phyloP scores from a whole-genome alignment of 768 basidiomycete genomes.

The Lactarius hengduanensis region DNA sequence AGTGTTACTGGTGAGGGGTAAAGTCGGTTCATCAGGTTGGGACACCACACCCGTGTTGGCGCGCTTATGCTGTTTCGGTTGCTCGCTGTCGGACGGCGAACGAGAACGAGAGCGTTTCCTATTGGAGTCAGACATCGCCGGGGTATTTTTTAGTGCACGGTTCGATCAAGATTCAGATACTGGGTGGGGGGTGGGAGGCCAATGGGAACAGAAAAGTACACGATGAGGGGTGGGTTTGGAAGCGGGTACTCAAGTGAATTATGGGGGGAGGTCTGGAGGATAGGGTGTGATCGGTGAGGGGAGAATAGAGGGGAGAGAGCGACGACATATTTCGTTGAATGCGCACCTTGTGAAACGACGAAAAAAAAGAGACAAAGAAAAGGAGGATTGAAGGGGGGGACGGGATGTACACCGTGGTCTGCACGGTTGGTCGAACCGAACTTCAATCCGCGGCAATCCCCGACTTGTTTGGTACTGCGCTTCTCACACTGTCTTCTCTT shows the following conservation, averaged over 20 bases:
- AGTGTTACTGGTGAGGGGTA: slow-evolving; percentile 45
- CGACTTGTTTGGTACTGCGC: not conserved
- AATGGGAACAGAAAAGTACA: slow-evolving; percentile 35
- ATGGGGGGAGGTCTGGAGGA: slow-evolving; percentile 30
- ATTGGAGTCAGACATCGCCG: slow-evolving; percentile 77
- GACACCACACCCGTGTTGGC: slow-evolving; percentile 74
- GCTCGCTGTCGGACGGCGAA: slow-evolving; percentile 77
- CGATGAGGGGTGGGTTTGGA: slow-evolving; percentile 29
- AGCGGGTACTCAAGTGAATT: slow-evolving; percentile 26
- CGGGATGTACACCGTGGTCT: not conserved
- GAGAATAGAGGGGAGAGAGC: slow-evolving; percentile 34
- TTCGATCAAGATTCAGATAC: slow-evolving; percentile 42
- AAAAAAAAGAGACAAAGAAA: slow-evolving; percentile 3
- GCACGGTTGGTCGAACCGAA: slow-evolving; percentile 13
- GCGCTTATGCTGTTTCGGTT: slow-evolving; percentile 79
- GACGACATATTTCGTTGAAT: slow-evolving; percentile 22
- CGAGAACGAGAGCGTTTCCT: slow-evolving; percentile 87
- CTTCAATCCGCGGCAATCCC: slow-evolving; percentile 14
- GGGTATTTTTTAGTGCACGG: slow-evolving; percentile 31
- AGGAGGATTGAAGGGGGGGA: slow-evolving; percentile 12
- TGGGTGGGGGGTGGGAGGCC: slow-evolving; percentile 34
- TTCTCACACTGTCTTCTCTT: slow-evolving; percentile 20
- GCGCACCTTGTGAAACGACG: slow-evolving; percentile 25
- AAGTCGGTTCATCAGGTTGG: slow-evolving; percentile 40
- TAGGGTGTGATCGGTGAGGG: slow-evolving; percentile 32